Evolutionary conservation across 345 rosid genomes (phyloP), one percentile per base, ranked within the genome.

Genomic region (Rhodomyrtus tomentosa): DNA sequence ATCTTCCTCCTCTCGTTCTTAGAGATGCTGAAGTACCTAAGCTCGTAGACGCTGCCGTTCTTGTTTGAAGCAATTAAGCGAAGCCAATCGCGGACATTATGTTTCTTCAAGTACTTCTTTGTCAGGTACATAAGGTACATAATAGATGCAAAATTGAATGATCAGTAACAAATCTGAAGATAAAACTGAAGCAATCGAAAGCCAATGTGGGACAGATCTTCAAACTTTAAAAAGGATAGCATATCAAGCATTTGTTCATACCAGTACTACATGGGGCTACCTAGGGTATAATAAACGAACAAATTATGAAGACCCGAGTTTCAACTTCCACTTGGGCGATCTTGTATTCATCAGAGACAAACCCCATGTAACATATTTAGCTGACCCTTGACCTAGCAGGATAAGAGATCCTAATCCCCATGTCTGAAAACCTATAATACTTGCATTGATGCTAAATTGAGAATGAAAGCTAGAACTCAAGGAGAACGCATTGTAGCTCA

Each of bases 1-100:
- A 56, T 95, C 99, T 89, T 95, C 99, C 29, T 95, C 99, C 83
- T 96, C 98, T 96, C 99, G 74, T 96, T 95, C 90, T 96, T 98
- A 5, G 98, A 98, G 85, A 96, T 96, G 92, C 95, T 94, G 89
- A 96, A 96, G 95, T 96, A 96, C 90, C 99, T 91, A 84, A 96
- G 88, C 87, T 96, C 99, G 56, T 96, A 96, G 79, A 95, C 90
- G 32, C 90, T 91, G 72, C 96, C 93, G 83, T 96, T 98, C 90
- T 96, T 93, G 94, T 95, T 94, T 4, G 98, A 91, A 5, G 99
- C 92, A 83, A 96, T 94, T 83, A 94, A 98, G 0, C 99, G 92
- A 52, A 96, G 99, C 99, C 99, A 96, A 84, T 96, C 99, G 79
- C 99, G 85, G 50, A 96, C 99, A 48, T 95, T 96, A 88, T 96